These are phyloP conservation scores for Saccharum spontaneum DNA, from an alignment of 176 grass and related monocot species.

Conservation along the genomic window DNA sequence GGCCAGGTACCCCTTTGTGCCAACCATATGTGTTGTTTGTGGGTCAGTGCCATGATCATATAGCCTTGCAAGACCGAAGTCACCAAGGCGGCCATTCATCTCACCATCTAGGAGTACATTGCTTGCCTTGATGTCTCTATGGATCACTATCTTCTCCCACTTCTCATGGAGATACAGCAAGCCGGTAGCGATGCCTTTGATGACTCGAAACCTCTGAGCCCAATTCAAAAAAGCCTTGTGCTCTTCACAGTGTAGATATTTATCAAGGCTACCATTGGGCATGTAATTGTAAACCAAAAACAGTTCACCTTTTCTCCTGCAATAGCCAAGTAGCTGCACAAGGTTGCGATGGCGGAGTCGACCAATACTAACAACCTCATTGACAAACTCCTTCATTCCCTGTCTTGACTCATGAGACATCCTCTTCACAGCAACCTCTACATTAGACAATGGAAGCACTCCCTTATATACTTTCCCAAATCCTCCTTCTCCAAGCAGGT, in stretches of 20 bases:
- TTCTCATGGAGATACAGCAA: constrained; percentile 44
- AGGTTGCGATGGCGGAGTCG: constrained; percentile 29
- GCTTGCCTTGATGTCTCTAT: constrained; percentile 21
- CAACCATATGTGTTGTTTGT: constrained; percentile 13
- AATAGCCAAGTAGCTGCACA: constrained; percentile 40
- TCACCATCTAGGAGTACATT: constrained; percentile 32
- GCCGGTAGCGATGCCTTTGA: constrained; percentile 29
- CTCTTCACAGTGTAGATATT: constrained; percentile 7
- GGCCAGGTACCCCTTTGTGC: background rate
- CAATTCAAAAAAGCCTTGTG: constrained; percentile 1
- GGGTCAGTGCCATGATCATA: background rate
- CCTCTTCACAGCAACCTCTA: constrained; percentile 37
- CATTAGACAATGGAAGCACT: constrained; percentile 2
- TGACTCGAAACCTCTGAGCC: constrained; percentile 17
- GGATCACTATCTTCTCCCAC: constrained; percentile 26
- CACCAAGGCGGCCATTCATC: constrained; percentile 25
- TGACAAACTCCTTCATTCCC: constrained; percentile 48
- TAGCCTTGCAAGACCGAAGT: constrained; percentile 27
- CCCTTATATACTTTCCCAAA: constrained; percentile 46
- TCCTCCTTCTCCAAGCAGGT: constrained; percentile 35
- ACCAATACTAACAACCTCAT: background rate
- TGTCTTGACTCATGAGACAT: constrained; percentile 48
- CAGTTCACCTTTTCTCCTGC: constrained; percentile 37
- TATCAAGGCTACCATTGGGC: constrained; percentile 44
- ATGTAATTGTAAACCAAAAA: constrained; percentile 46